A percentile compares a stretch with the other conserved stretches of the same genome.
These are phyloP conservation scores for Trichodelitschia bisporula DNA, from an alignment of 495 filamentous ascomycete species.

Conservation along the genomic window DNA sequence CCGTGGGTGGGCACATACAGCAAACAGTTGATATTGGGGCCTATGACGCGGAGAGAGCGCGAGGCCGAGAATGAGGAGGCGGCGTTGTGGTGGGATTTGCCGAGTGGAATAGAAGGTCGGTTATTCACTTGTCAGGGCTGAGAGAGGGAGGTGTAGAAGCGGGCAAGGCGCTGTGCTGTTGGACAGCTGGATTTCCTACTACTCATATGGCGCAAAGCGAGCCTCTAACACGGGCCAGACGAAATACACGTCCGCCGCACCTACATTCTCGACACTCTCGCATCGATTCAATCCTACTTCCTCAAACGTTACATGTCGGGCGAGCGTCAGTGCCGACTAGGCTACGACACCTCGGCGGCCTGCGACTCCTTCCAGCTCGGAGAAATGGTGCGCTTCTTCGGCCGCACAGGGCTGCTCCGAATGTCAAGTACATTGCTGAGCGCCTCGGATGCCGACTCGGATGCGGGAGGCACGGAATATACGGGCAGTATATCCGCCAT, in stretches of 20 bases:
- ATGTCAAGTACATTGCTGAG: conserved; percentile 17
- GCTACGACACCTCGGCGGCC: conserved; percentile 45
- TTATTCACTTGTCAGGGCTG: conserved; percentile 1
- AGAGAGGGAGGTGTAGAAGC: too few relatives aligned
- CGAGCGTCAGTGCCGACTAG: conserved; percentile 41
- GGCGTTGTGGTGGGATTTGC: conserved; percentile 49
- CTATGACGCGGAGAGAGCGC: conserved; percentile 35
- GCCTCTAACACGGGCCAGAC: conserved; percentile 24
- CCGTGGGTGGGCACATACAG: conserved; percentile 27
- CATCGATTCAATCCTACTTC: conserved; percentile 52
- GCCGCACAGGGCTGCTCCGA: conserved; percentile 18
- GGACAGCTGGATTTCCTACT: too few relatives aligned
- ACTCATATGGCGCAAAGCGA: too few relatives aligned
- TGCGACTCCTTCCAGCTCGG: conserved; percentile 77
- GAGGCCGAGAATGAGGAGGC: conserved; percentile 16
- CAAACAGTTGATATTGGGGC: conserved; percentile 35
- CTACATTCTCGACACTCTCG: conserved; percentile 47
- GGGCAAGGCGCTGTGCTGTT: too few relatives aligned
- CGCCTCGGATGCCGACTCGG: conserved; percentile 9
- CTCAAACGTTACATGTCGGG: conserved; percentile 37
- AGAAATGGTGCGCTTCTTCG: conserved; percentile 62
- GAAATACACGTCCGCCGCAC: conserved; percentile 54
- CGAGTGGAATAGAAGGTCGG: conserved; percentile 46
- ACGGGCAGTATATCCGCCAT: conserved; percentile 24
- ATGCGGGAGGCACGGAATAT: conserved; percentile 9